Conservation (phyloP, 805 yeast genomes). For the Yarrowia sp. region DNA sequence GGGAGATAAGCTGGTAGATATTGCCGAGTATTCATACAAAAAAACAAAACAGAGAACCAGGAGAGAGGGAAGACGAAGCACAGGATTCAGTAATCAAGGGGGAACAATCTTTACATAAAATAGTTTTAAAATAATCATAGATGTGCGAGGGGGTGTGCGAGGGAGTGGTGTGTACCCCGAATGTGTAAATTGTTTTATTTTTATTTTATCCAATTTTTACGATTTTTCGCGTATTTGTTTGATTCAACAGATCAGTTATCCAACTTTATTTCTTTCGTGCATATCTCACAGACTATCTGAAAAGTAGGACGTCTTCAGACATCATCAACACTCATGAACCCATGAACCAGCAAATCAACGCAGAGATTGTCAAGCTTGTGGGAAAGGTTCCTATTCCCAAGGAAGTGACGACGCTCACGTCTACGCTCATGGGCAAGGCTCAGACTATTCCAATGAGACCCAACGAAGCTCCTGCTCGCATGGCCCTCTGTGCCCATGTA, state of each 20-base stretch:
- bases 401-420: constrained; percentile 5
- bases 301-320: not conserved
- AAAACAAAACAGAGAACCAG: not conserved
- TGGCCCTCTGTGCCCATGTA: constrained; percentile 43
- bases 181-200: too few species aligned
- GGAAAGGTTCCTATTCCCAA: constrained; percentile 7
- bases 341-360: constrained; percentile 23
- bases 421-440: constrained; percentile 26
- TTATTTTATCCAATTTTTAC: too few species aligned
- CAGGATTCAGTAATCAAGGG: constrained; percentile 3
- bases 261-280: not conserved
- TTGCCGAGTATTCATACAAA: not conserved
- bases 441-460: constrained; percentile 41
- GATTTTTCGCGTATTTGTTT: too few species aligned
- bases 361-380: constrained; percentile 20
- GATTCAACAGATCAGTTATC: too few species aligned
- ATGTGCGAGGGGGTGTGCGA: too few species aligned
- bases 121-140: constrained; percentile 1
- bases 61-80: not conserved
- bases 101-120: constrained; percentile 26
- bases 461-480: constrained; percentile 44
- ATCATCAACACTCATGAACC: constrained; percentile 4
- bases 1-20: too few species aligned
- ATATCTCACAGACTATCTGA: not conserved
- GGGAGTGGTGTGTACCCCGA: too few species aligned